These are phyloP conservation scores for Lasiosphaeria hispida DNA, from an alignment of 495 filamentous ascomycete species.

Conservation along the genomic window DNA sequence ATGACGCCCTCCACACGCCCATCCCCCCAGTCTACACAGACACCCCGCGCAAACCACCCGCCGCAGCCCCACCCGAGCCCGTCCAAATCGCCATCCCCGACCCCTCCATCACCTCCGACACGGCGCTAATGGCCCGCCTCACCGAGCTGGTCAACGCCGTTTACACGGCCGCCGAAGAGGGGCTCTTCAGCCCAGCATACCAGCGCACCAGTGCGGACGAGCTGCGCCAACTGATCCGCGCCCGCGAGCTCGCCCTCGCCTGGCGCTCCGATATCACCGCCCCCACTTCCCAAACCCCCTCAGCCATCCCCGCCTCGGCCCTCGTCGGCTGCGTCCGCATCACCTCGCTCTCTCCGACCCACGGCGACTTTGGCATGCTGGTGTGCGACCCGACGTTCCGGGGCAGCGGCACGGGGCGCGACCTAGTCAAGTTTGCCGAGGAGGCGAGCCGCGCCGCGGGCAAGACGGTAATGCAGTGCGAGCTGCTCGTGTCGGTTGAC, in stretches of 20 bases:
- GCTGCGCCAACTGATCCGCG: neutral
- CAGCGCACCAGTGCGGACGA: neutral
- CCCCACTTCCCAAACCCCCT: neutral
- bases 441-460: neutral
- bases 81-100: conserved; percentile 9
- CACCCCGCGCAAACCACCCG: no score
- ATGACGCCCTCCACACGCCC: no score
- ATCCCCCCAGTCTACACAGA: no score
- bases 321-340: conserved; percentile 10
- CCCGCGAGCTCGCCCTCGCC: neutral
- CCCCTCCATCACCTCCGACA: neutral
- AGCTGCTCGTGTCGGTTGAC: conserved; percentile 10
- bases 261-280: neutral
- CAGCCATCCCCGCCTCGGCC: no score
- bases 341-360: neutral
- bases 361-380: conserved; percentile 13
- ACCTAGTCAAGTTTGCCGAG: conserved; percentile 9
- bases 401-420: conserved; percentile 3
- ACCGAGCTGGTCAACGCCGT: conserved; percentile 8
- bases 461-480: conserved; percentile 7
- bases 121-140: neutral
- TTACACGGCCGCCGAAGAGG: conserved; percentile 9
- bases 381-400: conserved; percentile 5
- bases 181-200: conserved; percentile 6
- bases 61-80: no score